phyloP scores from a whole-genome alignment of 2,329 filamentous ascomycete genomes.

The Emmonsia crescens region DNA sequence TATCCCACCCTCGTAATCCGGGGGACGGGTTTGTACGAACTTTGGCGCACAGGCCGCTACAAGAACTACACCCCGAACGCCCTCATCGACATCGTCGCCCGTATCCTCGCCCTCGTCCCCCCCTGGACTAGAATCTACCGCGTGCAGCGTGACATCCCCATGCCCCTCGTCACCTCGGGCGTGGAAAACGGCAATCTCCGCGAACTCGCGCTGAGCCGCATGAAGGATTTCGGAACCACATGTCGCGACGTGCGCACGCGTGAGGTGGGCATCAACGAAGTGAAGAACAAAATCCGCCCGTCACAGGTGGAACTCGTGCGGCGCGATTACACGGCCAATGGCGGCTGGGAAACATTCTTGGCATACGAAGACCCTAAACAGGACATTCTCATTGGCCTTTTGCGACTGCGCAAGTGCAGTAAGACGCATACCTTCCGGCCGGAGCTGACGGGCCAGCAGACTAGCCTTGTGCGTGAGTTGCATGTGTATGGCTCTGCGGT shows the following conservation, averaged over 20 bases:
- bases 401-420: constrained; percentile 83
- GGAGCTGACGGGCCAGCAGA: constrained; percentile 76
- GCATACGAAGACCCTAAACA: constrained; percentile 98
- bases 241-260: constrained; percentile 93
- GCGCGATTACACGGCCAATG: constrained; percentile 88
- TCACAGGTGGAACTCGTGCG: constrained; percentile 93
- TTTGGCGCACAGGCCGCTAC: constrained; percentile 94
- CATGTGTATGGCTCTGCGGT: constrained; percentile 97
- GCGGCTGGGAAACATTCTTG: constrained; percentile 96
- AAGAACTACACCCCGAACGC: constrained; percentile 99
- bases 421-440: constrained; percentile 84
- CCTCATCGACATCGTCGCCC: constrained; percentile 85
- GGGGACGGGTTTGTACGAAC: constrained; percentile 88
- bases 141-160: constrained; percentile 97
- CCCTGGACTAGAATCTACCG: constrained; percentile 98
- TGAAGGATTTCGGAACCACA: constrained; percentile 97
- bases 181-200: constrained; percentile 96
- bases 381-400: constrained; percentile 85
- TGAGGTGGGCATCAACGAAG: constrained; percentile 96
- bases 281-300: constrained; percentile 95
- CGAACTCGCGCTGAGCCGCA: constrained; percentile 85
- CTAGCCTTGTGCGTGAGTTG: constrained; percentile 83
- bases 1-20: constrained; percentile 96
- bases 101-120: constrained; percentile 88
- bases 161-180: constrained; percentile 96